Conservation (phyloP, 208 protist genomes). For the Kentomonas sorsogonicus region DNA sequence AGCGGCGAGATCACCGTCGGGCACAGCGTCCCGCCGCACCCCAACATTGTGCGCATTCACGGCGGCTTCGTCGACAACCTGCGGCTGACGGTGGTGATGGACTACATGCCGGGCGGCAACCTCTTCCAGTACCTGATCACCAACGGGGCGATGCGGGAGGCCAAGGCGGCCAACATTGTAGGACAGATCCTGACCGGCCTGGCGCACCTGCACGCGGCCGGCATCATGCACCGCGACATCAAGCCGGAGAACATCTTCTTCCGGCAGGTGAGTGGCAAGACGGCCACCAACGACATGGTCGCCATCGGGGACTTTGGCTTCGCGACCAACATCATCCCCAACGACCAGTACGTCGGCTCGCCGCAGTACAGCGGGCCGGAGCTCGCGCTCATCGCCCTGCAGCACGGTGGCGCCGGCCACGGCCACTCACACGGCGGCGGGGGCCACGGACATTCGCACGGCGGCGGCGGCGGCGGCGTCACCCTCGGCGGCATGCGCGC, state of each 20-base stretch:
- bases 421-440: neutral
- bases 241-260: conserved; percentile 99
- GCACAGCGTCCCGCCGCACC: conserved; percentile 30
- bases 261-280: conserved; percentile 44
- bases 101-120: conserved; percentile 97
- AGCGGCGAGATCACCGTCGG: conserved; percentile 54
- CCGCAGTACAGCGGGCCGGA: conserved; percentile 86
- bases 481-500: conserved; percentile 19
- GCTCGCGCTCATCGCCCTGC: conserved; percentile 58
- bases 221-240: conserved; percentile 99
- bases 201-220: conserved; percentile 90
- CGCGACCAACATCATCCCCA: conserved; percentile 70
- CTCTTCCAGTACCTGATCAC: conserved; percentile 93
- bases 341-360: conserved; percentile 54
- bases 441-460: conserved; percentile 21
- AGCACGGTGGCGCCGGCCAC: conserved; percentile 16
- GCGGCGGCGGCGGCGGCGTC: conserved; percentile 1
- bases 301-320: conserved; percentile 97
- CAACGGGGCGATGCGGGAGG: conserved; percentile 86
- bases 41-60: conserved; percentile 81
- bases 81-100: conserved; percentile 93
- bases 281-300: conserved; percentile 33
- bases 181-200: conserved; percentile 94
- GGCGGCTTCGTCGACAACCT: conserved; percentile 79
- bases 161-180: conserved; percentile 89